A percentile compares a stretch with the other conserved stretches of the same genome.
These are phyloP conservation scores for Talaromyces sp. DNA, from an alignment of 2,329 filamentous ascomycete species.

Conservation along the genomic window DNA sequence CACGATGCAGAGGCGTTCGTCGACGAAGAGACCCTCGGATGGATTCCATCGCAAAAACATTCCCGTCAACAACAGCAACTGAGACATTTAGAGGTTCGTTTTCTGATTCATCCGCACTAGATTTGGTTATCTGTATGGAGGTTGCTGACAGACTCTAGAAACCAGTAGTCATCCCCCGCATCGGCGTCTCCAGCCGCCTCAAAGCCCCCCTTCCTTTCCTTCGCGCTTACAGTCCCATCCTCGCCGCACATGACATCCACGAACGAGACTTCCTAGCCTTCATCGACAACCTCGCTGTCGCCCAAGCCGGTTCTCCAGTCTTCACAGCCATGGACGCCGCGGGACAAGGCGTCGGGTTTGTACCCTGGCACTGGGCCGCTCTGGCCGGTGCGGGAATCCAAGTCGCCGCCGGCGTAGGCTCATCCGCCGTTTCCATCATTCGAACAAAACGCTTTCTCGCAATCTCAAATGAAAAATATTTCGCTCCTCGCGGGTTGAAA, in stretches of 20 bases:
- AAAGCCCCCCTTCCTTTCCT: conserved; percentile 17
- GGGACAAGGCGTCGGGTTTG: conserved; percentile 16
- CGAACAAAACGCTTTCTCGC: conserved; percentile 13
- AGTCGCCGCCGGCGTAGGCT: conserved; percentile 9
- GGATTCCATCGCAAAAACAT: conserved; percentile 2
- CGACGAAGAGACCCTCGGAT: conserved; percentile 9
- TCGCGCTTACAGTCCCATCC: conserved; percentile 17
- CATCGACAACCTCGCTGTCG: conserved; percentile 20
- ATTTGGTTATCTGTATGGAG: too few relatives aligned
- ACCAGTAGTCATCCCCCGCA: conserved; percentile 19
- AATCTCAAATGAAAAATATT: conserved; percentile 3
- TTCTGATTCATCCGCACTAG: too few relatives aligned
- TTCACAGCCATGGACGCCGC: conserved; percentile 15
- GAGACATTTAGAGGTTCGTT: not conserved
- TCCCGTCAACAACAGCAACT: not conserved
- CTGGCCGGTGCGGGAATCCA: conserved; percentile 1
- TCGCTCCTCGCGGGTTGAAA: conserved; percentile 5
- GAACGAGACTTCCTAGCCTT: conserved; percentile 19
- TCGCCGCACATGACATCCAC: conserved; percentile 14
- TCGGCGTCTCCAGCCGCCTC: conserved; percentile 9
- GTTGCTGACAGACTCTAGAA: not conserved
- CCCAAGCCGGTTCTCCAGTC: conserved; percentile 16
- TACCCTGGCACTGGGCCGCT: conserved; percentile 19
- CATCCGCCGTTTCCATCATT: conserved; percentile 1
- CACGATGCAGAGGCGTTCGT: conserved; percentile 12